Evolutionary conservation across 352 stramenopile genomes (phyloP), one percentile per base, ranked within the genome.

Genomic region (Pythium phragmiticola): DNA sequence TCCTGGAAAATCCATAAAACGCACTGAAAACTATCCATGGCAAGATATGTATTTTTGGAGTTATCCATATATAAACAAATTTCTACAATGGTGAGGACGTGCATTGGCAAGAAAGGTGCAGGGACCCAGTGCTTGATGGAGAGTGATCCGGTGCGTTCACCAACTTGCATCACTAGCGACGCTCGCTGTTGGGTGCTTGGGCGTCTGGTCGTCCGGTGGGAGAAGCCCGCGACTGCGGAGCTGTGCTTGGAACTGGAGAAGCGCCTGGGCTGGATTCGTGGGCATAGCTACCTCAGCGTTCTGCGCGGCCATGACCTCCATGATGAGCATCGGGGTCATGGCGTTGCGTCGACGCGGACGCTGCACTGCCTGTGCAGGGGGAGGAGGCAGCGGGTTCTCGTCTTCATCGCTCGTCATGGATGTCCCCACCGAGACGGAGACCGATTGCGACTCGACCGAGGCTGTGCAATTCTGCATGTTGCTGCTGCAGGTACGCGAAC

Each of bases 281-380:
- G 70, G 75, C 21, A 77, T 43, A 14, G 74, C 81, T 23, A 77
- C 62, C 30, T 74, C 63, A 0, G 76, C 77, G n/a, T 74, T 78
- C 1, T 75, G 72, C 14, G 76, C 72, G 39, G 70, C 86, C 19
- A 85, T 21, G 0, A 66, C 63, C 45, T 85, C 76, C n/a, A 83
- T 67, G 5, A 62, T 72, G 13, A 87, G 57, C 41, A 72, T 75
- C 17, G 77, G 76, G 12, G 87, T 60, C 54, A 90, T 80, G 4
- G 82, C 82, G 59, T 90, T 90, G 47, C 82, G 74, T 23, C 82
- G 78, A 7, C 72, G 77, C 11, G 23, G 37, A 30, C 62, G 56
- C 37, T 63, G 39, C 50, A 49, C 69, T 61, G 30, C 49, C 39
- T 16, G 43, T 26, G 51, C 64, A 46, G 30, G 36, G 41, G 51